phyloP scores from a whole-genome alignment of 1,284 basidiomycete species.

The Puccinia polysora region DNA sequence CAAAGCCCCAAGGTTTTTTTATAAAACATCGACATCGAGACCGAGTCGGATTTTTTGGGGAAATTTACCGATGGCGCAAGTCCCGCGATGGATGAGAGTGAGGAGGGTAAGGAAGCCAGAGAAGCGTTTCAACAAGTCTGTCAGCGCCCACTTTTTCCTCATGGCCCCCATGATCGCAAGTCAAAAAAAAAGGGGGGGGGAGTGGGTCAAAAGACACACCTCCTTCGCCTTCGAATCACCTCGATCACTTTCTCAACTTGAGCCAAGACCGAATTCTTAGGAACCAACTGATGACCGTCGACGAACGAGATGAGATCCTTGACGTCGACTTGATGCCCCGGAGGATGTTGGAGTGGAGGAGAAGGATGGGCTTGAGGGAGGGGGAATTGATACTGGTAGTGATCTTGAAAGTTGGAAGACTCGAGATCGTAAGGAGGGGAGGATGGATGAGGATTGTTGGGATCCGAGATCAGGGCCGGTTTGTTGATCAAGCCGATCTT shows the following conservation, averaged over 20 bases:
- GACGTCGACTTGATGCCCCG: constrained; percentile 46
- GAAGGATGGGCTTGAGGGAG: not conserved
- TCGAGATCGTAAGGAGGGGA: not conserved
- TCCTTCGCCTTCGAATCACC: constrained; percentile 69
- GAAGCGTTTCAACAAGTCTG: not conserved
- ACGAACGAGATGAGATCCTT: constrained; percentile 4
- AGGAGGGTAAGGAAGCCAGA: not conserved
- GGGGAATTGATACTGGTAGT: constrained; percentile 28
- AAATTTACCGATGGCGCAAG: too few species aligned
- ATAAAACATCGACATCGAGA: too few species aligned
- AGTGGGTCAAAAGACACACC: constrained; percentile 52
- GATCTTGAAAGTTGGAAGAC: constrained; percentile 49
- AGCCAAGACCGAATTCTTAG: constrained; percentile 44
- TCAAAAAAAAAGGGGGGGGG: constrained; percentile 57
- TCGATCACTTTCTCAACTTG: constrained; percentile 66
- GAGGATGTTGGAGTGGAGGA: not conserved
- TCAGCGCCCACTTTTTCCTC: too few species aligned
- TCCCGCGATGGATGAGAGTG: not conserved
- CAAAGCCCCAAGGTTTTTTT: too few species aligned
- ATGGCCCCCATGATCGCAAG: too few species aligned
- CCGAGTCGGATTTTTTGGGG: too few species aligned
- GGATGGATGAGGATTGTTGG: not conserved
- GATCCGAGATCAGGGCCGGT: constrained; percentile 5
- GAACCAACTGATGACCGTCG: constrained; percentile 38
- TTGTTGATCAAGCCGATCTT: constrained; percentile 70